Percentiles rank a stretch among this genome's conserved stretches.
phyloP scores from a whole-genome alignment of 164 flowering plant genomes.

The Chimonanthus salicifolius region DNA sequence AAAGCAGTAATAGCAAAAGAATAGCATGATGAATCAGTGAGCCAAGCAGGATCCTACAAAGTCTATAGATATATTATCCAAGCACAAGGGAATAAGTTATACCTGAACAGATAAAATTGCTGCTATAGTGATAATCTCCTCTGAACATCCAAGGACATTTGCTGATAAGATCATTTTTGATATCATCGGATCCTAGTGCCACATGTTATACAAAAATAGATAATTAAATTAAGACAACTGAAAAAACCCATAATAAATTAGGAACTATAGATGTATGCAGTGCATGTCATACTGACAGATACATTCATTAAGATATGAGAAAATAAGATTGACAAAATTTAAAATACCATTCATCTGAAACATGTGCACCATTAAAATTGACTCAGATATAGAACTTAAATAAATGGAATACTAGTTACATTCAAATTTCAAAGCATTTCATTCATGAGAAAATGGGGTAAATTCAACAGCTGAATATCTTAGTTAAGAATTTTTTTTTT shows the following conservation, averaged over 20 bases:
- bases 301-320: neutral
- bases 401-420: neutral
- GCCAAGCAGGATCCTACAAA: neutral
- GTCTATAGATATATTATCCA: neutral
- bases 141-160: constrained; percentile 71
- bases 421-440: neutral
- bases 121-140: constrained; percentile 82
- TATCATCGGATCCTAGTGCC: constrained; percentile 84
- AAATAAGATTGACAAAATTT: neutral
- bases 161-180: constrained; percentile 88
- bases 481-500: neutral
- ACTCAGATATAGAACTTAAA: neutral
- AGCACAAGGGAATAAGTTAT: neutral
- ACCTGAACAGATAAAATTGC: constrained; percentile 68
- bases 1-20: neutral
- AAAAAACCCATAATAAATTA: neutral
- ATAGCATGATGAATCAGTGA: neutral
- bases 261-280: neutral
- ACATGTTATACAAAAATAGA: constrained; percentile 1
- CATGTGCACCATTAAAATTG: neutral
- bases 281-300: neutral
- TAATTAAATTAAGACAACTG: neutral
- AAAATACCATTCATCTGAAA: neutral
- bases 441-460: neutral
- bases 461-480: neutral